Base-by-base conservation (phyloP, 805 yeast genomes). In the Metschnikowia hibisci region DNA sequence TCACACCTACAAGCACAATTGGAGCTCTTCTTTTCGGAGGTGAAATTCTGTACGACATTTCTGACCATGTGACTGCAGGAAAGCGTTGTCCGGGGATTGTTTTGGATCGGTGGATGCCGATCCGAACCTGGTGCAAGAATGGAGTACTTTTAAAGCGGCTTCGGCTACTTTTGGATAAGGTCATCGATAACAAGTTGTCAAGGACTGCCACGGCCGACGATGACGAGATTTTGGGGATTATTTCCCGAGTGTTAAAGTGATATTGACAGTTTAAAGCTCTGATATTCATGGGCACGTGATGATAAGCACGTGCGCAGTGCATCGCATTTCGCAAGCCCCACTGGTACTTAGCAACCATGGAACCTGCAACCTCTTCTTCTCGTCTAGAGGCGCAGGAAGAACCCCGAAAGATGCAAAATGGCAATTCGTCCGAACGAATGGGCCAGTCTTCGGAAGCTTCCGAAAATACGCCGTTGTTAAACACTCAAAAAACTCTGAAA, bases 61-160 rank as follows among this genome's bases (percentile, higher is more conserved):
- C 69, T 9, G 56, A 64, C 6, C 48, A 61, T 26, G 60, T 73
- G 0, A 67, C 76, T 1, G 56, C 61, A 5, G 75, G 76, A 1
- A 73, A 67, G 32, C 73, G 81, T 4, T 77, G 89, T 0, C 95
- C 96, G 0, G 97, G 97, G 16, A 77, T 93, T 28, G 80, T 88
- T 7, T 66, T 91, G 43, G 96, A 87, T 52, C 74, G 75, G n/a
- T 90, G 98, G 97, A 64, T 87, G 27, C 95, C 96, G 0, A 74
- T 91, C 10, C 73, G 87, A 48, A 87, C 96, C 1, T 91, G 97
- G 97, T 84, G 96, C 50, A 86, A 93, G 51, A 87, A 90, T 55
- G 98, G 90, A 1, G 96, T 91, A 2, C 66, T 91, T 36, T 74
- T 90, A 25, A 84, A 86, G 45, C 79, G 83, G 45, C 64, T 91